These are phyloP conservation scores for Capsicum chinense DNA, from an alignment of 257 asterid genomes.

Conservation along the genomic window DNA sequence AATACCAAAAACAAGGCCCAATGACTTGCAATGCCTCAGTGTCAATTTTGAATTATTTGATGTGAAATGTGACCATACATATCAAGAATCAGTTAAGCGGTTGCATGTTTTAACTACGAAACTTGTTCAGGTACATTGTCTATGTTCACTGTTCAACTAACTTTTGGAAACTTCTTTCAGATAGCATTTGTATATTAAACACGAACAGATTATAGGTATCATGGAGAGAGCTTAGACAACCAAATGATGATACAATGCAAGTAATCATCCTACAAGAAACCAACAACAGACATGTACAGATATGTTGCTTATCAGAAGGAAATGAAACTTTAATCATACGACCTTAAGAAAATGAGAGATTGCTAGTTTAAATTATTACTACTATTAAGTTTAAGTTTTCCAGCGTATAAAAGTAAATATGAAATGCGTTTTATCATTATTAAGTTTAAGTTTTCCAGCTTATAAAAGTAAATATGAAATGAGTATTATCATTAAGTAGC, in stretches of 20 bases:
- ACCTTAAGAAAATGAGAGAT: neutral
- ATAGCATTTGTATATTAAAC: neutral
- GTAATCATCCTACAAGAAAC: neutral
- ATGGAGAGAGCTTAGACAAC: neutral
- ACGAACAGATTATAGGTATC: neutral
- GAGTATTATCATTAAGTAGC: neutral
- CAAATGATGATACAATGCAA: neutral
- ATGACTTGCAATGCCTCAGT: neutral
- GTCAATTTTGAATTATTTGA: neutral
- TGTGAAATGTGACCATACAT: neutral
- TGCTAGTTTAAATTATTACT: neutral
- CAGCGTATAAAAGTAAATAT: neutral
- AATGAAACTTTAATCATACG: neutral
- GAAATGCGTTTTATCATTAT: neutral
- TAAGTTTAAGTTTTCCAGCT: neutral
- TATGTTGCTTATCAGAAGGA: neutral
- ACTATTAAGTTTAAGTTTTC: neutral
- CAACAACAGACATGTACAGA: neutral
- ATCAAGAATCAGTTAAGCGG: neutral
- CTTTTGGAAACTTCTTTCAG: neutral
- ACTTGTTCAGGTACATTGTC: neutral
- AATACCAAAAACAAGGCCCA: neutral
- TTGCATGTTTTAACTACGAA: neutral
- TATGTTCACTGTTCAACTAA: neutral
- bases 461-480: neutral